A percentile compares a stretch with the other conserved stretches of the same genome.
phyloP scores from a whole-genome alignment of 805 yeast genomes.

The Pichia exigua region DNA sequence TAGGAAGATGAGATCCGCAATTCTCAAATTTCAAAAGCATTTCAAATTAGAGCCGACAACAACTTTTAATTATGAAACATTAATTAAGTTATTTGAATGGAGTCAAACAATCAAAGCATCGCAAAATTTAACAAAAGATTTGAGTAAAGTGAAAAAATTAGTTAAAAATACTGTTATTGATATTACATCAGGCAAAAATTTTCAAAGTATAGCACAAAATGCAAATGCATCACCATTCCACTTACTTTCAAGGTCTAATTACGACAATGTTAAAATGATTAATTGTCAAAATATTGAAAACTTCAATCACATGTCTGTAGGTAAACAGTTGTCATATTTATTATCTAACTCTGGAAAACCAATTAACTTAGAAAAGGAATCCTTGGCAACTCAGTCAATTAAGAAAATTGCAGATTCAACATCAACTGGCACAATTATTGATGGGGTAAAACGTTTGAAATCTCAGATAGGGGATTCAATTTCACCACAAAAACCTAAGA shows the following conservation, averaged over 20 bases:
- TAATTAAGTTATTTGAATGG: constrained; percentile 18
- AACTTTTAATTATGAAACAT: constrained; percentile 20
- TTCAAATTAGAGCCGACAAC: constrained; percentile 10
- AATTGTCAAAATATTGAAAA: constrained; percentile 24
- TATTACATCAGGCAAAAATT: constrained; percentile 29
- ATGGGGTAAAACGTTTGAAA: constrained; percentile 3
- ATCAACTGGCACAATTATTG: neutral
- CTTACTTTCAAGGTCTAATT: constrained; percentile 15
- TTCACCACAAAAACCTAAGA: neutral
- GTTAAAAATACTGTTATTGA: constrained; percentile 32
- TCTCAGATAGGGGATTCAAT: constrained; percentile 2
- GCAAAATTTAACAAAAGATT: constrained; percentile 29
- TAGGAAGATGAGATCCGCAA: constrained; percentile 55
- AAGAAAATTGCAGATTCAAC: constrained; percentile 5
- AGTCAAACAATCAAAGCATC: constrained; percentile 25
- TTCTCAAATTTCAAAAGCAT: constrained; percentile 68
- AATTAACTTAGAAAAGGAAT: constrained; percentile 23
- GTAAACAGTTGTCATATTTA: constrained; percentile 30
- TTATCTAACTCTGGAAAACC: constrained; percentile 47
- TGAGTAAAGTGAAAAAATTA: constrained; percentile 28
- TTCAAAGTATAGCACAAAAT: constrained; percentile 20
- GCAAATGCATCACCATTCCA: constrained; percentile 18
- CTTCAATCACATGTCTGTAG: constrained; percentile 19
- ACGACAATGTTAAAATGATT: constrained; percentile 13
- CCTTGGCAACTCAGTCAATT: constrained; percentile 13